Evolutionary conservation across 1,139 yeast genomes (phyloP), one percentile per base, ranked within the genome.

Genomic region (Yarrowia galli): DNA sequence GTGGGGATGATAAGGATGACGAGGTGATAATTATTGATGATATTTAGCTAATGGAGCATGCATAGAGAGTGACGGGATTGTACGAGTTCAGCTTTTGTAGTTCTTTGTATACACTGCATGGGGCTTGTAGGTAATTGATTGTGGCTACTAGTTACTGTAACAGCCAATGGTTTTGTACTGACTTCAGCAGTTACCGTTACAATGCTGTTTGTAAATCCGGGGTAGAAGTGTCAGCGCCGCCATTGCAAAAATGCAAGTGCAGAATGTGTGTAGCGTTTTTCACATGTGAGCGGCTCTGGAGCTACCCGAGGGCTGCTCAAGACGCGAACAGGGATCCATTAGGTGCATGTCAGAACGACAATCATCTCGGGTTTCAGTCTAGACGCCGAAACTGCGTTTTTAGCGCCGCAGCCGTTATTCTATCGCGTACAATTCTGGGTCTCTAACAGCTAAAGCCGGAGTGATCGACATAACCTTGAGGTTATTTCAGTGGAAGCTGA

Each of bases 41-140:
- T 40, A 54, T 54, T 54, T 54, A 54, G 61, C 58, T 53, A 51
- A 53, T 53, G 22, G 15, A 53, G 61, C 61, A 54, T 54, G 61
- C 61, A 54, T 54, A 54, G 60, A 53, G 60, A 22, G 35, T 28
- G 32, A 28, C n/a, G n/a, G n/a, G n/a, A n/a, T n/a, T 5, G 32
- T 28, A 28, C 9, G 8, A 28, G 32, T 28, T 3, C 32, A 28
- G 8, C n/a, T n/a, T n/a, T n/a, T n/a, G n/a, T n/a, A n/a, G n/a
- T n/a, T n/a, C n/a, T n/a, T n/a, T n/a, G n/a, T n/a, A n/a, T n/a
- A n/a, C n/a, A n/a, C n/a, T n/a, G n/a, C n/a, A n/a, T n/a, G n/a
- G n/a, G n/a, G n/a, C n/a, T n/a, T n/a, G n/a, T n/a, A n/a, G n/a
- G n/a, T n/a, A n/a, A n/a, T n/a, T n/a, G n/a, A n/a, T n/a, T n/a